phyloP scores from a whole-genome alignment of 495 filamentous ascomycete genomes.

The Aspergillus bridgeri region DNA sequence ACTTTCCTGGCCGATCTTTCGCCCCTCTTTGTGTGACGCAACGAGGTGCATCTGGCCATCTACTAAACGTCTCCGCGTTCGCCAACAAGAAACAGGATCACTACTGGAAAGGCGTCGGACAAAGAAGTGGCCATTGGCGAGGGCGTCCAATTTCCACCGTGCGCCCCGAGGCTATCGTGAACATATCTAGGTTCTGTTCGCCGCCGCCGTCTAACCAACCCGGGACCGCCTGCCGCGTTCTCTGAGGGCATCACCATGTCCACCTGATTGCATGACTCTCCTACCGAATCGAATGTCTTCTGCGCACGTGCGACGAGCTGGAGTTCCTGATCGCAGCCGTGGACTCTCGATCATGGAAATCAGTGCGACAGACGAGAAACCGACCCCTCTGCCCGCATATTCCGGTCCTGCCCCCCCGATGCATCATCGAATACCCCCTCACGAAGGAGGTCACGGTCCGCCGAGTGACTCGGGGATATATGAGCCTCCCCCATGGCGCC shows the following conservation, averaged over 20 bases:
- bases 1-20: background rate
- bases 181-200: too few species aligned
- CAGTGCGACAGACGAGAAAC: conserved; percentile 22
- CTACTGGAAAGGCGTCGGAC: too few species aligned
- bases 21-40: conserved; percentile 13
- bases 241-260: conserved; percentile 15
- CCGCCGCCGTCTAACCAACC: too few species aligned
- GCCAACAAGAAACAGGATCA: too few species aligned
- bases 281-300: conserved; percentile 13
- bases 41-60: background rate
- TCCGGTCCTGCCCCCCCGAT: conserved; percentile 19
- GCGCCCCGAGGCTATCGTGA: too few species aligned
- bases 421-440: conserved; percentile 34
- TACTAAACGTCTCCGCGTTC: too few species aligned
- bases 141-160: too few species aligned
- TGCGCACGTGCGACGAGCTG: conserved; percentile 18
- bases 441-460: conserved; percentile 27
- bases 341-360: conserved; percentile 20
- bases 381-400: conserved; percentile 13
- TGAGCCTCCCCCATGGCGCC: conserved; percentile 33
- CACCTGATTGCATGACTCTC: conserved; percentile 24
- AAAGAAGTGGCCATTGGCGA: too few species aligned
- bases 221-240: too few species aligned
- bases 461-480: conserved; percentile 28
- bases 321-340: conserved; percentile 9